Percentiles rank a stretch among this genome's conserved stretches.
Evolutionary conservation across 352 stramenopile species (phyloP).

Genomic region (Phytophthora crassamura): DNA sequence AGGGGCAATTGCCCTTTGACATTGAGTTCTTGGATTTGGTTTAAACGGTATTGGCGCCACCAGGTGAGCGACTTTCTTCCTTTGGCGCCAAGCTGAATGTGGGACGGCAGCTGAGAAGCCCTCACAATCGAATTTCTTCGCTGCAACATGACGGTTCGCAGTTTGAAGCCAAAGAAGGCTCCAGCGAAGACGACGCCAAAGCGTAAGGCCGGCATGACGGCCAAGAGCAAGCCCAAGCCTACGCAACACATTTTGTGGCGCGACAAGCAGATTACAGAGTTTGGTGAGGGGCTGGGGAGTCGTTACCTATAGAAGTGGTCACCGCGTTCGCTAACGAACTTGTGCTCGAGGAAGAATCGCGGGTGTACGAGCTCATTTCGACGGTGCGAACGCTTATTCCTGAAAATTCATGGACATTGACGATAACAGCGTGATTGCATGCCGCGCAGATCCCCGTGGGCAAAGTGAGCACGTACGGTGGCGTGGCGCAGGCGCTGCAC

Average conservation of each 20-base stretch:
- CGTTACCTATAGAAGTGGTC: too few species aligned
- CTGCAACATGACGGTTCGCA: constrained; percentile 29
- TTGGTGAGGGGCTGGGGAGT: constrained; percentile 47
- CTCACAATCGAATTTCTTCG: constrained; percentile 22
- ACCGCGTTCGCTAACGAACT: too few species aligned
- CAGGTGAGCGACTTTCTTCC: constrained; percentile 4
- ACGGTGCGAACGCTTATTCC: constrained; percentile 36
- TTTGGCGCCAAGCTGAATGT: constrained; percentile 31
- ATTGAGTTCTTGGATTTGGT: constrained; percentile 1
- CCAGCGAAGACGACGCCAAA: constrained; percentile 15
- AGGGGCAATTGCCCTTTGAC: constrained; percentile 7
- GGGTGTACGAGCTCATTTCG: constrained; percentile 83
- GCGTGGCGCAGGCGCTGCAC: constrained; percentile 60
- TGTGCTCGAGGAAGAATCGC: constrained; percentile 53
- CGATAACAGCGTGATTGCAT: not conserved
- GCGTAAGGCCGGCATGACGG: constrained; percentile 18
- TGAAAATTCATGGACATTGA: not conserved
- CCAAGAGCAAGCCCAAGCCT: constrained; percentile 29
- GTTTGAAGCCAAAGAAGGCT: constrained; percentile 27
- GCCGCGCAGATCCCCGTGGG: constrained; percentile 65
- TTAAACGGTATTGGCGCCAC: constrained; percentile 16
- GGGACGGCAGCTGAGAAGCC: constrained; percentile 9
- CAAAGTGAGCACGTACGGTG: constrained; percentile 85
- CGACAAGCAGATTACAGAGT: constrained; percentile 71
- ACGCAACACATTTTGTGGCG: constrained; percentile 76